Percentiles rank a stretch among this genome's conserved stretches.
Evolutionary conservation across 371 early-diverging fungal genomes (phyloP).

Genomic region (Mortierella sp.): DNA sequence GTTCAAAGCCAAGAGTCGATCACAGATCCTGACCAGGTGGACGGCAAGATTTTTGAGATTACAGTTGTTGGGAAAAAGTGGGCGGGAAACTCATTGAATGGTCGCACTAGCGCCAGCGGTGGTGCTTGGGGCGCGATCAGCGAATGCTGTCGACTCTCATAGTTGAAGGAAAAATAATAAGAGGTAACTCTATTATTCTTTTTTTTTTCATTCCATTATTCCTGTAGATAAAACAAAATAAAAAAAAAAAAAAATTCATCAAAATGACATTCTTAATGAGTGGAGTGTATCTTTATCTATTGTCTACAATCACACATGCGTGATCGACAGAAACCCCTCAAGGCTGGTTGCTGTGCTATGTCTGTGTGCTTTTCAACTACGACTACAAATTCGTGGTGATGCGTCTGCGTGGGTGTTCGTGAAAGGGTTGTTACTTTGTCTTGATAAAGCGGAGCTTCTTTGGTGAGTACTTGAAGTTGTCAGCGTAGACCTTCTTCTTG

Average conservation of each 20-base stretch:
- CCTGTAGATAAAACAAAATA: not conserved
- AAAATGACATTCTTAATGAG: not conserved
- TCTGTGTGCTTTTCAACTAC: not conserved
- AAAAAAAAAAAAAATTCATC: not conserved
- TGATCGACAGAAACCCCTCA: not conserved
- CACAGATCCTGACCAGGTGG: not conserved
- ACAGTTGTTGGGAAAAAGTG: constrained; percentile 51
- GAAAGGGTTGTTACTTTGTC: constrained; percentile 73
- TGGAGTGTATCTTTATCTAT: constrained; percentile 11
- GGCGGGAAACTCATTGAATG: constrained; percentile 34
- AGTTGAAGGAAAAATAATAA: constrained; percentile 3
- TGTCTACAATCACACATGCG: constrained; percentile 6
- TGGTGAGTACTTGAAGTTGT: constrained; percentile 90
- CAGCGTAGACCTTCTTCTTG: constrained; percentile 87
- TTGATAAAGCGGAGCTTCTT: constrained; percentile 83
- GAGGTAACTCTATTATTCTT: not conserved
- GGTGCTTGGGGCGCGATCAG: constrained; percentile 29
- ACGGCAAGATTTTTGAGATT: constrained; percentile 39
- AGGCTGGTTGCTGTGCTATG: not conserved
- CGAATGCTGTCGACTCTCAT: constrained; percentile 45
- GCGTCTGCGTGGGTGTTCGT: not conserved
- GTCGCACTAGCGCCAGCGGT: not conserved
- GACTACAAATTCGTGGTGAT: not conserved
- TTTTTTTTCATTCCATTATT: not conserved
- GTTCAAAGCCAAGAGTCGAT: not conserved